Percentiles rank a stretch among this genome's conserved stretches.
phyloP scores from a whole-genome alignment of 2,329 filamentous ascomycete genomes.

The Pseudocercospora cruenta region DNA sequence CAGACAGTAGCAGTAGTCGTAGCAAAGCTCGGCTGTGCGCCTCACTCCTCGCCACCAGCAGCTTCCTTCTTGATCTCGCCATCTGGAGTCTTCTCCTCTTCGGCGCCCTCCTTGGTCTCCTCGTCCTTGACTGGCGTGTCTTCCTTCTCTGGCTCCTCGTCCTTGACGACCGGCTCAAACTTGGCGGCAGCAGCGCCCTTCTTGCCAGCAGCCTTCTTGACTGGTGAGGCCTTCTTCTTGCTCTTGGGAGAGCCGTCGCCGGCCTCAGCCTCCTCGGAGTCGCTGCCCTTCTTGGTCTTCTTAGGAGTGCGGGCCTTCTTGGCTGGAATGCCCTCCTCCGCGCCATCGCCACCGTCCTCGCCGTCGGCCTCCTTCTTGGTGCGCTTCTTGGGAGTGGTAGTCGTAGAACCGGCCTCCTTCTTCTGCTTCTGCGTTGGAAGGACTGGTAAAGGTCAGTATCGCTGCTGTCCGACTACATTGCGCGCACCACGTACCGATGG shows the following conservation, averaged over 20 bases:
- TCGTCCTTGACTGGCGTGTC: conserved; percentile 17
- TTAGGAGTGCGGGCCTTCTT: conserved; percentile 25
- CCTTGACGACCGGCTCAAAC: conserved; percentile 3
- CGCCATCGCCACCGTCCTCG: conserved; percentile 25
- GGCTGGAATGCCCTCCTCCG: conserved; percentile 15
- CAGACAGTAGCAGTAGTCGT: background rate
- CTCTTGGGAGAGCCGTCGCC: conserved; percentile 20
- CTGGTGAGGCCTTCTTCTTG: conserved; percentile 19
- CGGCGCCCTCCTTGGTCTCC: background rate
- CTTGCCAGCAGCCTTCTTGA: conserved; percentile 13
- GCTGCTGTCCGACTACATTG: background rate
- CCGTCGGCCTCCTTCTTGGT: conserved; percentile 30
- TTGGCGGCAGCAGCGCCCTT: conserved; percentile 22
- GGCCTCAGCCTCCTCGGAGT: conserved; percentile 20
- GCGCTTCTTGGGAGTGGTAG: conserved; percentile 34
- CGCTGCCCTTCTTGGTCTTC: conserved; percentile 26
- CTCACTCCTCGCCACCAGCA: conserved; percentile 2
- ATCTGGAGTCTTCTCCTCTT: conserved; percentile 23
- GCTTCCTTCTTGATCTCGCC: conserved; percentile 14
- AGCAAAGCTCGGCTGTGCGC: background rate
- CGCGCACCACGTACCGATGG: conserved; percentile 20
- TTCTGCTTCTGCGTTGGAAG: conserved; percentile 13
- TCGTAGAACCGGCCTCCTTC: background rate
- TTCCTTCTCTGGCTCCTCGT: conserved; percentile 29
- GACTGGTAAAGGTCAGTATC: conserved; percentile 10